Conservation (phyloP, 1,139 yeast species). For the Debaryomyces subglobosus region DNA sequence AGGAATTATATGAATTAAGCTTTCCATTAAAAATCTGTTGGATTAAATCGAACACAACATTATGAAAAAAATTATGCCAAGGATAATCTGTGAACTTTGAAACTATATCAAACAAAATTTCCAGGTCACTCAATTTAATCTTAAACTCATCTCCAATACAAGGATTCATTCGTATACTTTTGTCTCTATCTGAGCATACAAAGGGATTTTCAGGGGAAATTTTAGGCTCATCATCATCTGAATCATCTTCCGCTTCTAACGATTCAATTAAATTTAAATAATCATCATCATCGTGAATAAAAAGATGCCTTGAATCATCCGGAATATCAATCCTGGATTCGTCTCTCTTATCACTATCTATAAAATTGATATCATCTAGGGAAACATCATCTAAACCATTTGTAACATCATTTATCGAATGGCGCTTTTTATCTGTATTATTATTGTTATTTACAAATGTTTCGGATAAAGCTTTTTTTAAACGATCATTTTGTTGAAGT, state of each 20-base stretch:
- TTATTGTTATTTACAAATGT: conserved; percentile 15
- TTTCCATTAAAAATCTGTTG: conserved; percentile 55
- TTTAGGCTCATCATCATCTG: conserved; percentile 51
- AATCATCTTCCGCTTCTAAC: conserved; percentile 32
- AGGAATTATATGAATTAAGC: conserved; percentile 50
- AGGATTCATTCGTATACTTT: conserved; percentile 35
- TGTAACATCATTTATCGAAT: conserved; percentile 32
- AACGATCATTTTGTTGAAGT: conserved; percentile 31
- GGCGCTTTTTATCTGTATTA: conserved; percentile 12
- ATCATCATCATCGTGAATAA: not conserved
- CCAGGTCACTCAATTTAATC: conserved; percentile 45
- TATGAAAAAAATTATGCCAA: conserved; percentile 55
- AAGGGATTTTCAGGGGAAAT: conserved; percentile 52
- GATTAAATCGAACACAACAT: conserved; percentile 51
- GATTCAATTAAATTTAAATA: conserved; percentile 16
- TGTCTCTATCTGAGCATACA: conserved; percentile 44
- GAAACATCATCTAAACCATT: conserved; percentile 44
- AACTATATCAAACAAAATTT: conserved; percentile 37
- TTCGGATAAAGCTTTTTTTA: conserved; percentile 40
- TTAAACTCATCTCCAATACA: conserved; percentile 51
- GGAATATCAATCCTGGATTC: not conserved
- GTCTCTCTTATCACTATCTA: conserved; percentile 9
- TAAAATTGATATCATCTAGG: conserved; percentile 34
- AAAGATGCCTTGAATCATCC: not conserved
- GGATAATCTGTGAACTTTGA: conserved; percentile 43